Evolutionary conservation across 257 asterid genomes (phyloP), one percentile per base, ranked within the genome.

Genomic region (Linderniella brevidens): DNA sequence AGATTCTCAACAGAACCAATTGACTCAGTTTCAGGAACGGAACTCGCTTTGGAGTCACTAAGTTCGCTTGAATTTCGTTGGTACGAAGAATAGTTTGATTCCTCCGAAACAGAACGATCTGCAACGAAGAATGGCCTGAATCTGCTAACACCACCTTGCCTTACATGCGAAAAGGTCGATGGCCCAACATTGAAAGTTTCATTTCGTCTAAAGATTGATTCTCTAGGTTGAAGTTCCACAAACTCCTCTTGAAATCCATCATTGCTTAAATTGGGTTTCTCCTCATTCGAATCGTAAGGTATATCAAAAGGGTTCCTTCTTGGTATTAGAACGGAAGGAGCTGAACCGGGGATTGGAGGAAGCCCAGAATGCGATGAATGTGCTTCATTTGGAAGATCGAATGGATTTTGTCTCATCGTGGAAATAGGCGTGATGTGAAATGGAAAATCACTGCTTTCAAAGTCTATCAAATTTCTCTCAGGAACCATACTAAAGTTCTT

Each of bases 391-490:
- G 79, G 60, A 48, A 49, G 47, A 54, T 84, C 95, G 44, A 80
- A 88, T 0, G 94, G 98, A 52, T 88, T 84, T 36, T 68, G 68
- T 47, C 85, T 72, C 12, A 70, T 35, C 0, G 92, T 84, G 4
- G 71, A 58, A 50, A 88, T 84, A 19, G 76, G 83, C 0, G 87
- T 55, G 18, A 80, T 41, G 37, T 62, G 59, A 62, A 65, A 64
- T 10, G 80, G 76, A 63, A 74, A 72, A 60, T 80, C 86, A 41
- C 52, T 58, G 20, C 73, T 65, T 19, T 88, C 95, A 19, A 80
- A 70, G 60, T 88, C 93, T 32, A 84, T 78, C 76, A 88, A 59
- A 67, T 84, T 76, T 43, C 63, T 76, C 39, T 88, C 95, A 0
- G 72, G 69, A 55, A 74, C 49, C 74, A 70, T 61, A 10, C 77